Evolutionary conservation across 148 eudicot genomes (phyloP).

Genomic region (Chenopodium suecicum): DNA sequence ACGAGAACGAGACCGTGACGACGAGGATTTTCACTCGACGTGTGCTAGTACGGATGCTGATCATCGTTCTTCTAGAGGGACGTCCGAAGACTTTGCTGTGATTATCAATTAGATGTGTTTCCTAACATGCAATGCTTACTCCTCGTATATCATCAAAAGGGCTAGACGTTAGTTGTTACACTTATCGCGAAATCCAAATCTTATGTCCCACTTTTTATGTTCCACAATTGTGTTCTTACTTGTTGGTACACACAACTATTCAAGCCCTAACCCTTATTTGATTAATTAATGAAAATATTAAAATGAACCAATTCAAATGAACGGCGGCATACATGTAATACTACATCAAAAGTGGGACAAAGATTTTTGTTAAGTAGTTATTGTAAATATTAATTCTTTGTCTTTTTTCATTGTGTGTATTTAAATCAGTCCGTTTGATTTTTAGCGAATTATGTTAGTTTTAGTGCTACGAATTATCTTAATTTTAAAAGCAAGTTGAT

Average conservation of each 20-base stretch:
- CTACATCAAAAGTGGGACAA: not conserved
- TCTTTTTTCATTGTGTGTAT: not conserved
- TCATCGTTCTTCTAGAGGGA: slow-evolving; percentile 43
- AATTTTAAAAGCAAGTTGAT: not conserved
- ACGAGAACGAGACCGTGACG: slow-evolving; percentile 43
- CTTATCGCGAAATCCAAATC: not conserved
- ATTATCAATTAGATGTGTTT: slow-evolving; percentile 18
- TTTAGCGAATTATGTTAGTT: not conserved
- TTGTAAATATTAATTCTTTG: not conserved
- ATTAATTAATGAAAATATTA: not conserved
- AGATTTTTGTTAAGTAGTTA: not conserved
- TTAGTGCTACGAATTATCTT: not conserved
- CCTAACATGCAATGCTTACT: not conserved
- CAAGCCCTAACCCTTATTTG: not conserved
- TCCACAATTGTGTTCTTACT: not conserved
- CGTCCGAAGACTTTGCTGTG: slow-evolving; percentile 44
- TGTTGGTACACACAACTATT: not conserved
- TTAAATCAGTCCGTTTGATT: not conserved
- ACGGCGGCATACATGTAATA: not conserved
- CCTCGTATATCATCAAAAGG: not conserved
- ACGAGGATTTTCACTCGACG: slow-evolving; percentile 58
- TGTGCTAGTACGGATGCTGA: slow-evolving; percentile 36
- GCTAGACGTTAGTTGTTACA: not conserved
- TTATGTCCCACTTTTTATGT: slow-evolving; percentile 3
- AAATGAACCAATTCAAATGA: not conserved